A percentile compares a stretch with the other conserved stretches of the same genome.
These are phyloP conservation scores for Thalassiosira oceanica DNA, from an alignment of 352 stramenopile genomes.

Conservation along the genomic window DNA sequence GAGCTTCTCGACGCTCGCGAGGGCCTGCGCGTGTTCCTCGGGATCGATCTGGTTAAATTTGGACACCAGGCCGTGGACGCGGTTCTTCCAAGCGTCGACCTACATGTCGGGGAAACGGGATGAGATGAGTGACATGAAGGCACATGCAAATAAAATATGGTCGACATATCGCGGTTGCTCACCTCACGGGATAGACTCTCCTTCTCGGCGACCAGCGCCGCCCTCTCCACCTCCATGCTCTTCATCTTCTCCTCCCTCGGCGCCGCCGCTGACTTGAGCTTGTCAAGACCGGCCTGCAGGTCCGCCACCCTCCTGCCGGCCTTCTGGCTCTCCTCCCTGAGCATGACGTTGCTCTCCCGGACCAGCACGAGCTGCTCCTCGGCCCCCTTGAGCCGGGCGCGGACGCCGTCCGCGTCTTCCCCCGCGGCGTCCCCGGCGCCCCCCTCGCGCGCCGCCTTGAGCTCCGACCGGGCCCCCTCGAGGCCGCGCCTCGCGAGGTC, in stretches of 20 bases:
- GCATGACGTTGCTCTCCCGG: slow-evolving; percentile 72
- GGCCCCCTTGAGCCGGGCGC: slow-evolving; percentile 48
- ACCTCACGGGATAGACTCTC: slow-evolving; percentile 70
- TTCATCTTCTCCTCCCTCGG: slow-evolving; percentile 48
- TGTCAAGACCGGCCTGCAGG: slow-evolving; percentile 38
- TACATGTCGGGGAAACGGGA: too few relatives aligned
- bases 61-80: slow-evolving; percentile 75
- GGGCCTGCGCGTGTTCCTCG: slow-evolving; percentile 65
- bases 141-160: too few relatives aligned
- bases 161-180: too few relatives aligned
- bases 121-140: too few relatives aligned
- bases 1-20: slow-evolving; percentile 63
- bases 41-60: slow-evolving; percentile 82
- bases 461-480: slow-evolving; percentile 69
- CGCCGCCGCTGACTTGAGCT: slow-evolving; percentile 35
- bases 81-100: slow-evolving; percentile 76
- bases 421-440: slow-evolving; percentile 11
- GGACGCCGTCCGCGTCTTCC: slow-evolving; percentile 25
- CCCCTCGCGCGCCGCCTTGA: slow-evolving; percentile 48
- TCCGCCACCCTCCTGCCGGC: slow-evolving; percentile 39
- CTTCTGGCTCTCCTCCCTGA: slow-evolving; percentile 66
- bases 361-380: slow-evolving; percentile 71
- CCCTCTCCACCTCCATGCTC: slow-evolving; percentile 58
- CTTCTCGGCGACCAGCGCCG: slow-evolving; percentile 66
- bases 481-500: slow-evolving; percentile 64